A percentile compares a stretch with the other conserved stretches of the same genome.
Conservation (phyloP, 2,329 filamentous ascomycete species). For the Monosporascus sp. region DNA sequence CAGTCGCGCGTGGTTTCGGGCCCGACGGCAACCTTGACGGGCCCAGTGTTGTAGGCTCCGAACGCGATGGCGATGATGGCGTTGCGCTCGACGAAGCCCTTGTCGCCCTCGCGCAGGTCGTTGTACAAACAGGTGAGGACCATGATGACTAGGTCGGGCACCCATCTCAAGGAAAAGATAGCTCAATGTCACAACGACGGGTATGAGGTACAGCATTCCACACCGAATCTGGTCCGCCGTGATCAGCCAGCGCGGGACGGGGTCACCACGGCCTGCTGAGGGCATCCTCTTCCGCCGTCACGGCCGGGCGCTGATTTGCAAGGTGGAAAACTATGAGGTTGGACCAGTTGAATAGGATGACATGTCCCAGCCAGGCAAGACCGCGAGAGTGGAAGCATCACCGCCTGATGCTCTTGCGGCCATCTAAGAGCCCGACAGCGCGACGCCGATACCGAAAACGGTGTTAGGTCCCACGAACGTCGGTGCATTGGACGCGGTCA, state of each 20-base stretch:
- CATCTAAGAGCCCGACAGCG: too few species aligned
- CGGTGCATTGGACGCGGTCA: too few species aligned
- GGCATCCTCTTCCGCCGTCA: neutral
- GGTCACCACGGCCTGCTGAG: neutral
- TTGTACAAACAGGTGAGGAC: neutral
- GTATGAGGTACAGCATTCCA: neutral
- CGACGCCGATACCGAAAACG: too few species aligned
- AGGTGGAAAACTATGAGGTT: neutral
- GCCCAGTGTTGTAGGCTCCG: neutral
- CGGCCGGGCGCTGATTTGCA: neutral
- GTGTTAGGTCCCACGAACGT: too few species aligned
- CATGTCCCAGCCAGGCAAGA: neutral
- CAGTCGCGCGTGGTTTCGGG: neutral
- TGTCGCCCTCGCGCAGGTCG: neutral
- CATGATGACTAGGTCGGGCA: neutral
- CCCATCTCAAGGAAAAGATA: neutral
- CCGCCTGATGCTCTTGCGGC: too few species aligned
- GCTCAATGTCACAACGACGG: neutral
- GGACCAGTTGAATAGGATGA: neutral
- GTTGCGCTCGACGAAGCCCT: neutral
- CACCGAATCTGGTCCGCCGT: neutral
- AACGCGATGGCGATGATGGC: neutral
- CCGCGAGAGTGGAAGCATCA: too few species aligned
- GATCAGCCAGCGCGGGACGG: neutral
- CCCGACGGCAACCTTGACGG: neutral